Percentiles rank a stretch among this genome's conserved stretches.
Evolutionary conservation across 441 rosid species (phyloP).

Genomic region (Biscutella laevigata): DNA sequence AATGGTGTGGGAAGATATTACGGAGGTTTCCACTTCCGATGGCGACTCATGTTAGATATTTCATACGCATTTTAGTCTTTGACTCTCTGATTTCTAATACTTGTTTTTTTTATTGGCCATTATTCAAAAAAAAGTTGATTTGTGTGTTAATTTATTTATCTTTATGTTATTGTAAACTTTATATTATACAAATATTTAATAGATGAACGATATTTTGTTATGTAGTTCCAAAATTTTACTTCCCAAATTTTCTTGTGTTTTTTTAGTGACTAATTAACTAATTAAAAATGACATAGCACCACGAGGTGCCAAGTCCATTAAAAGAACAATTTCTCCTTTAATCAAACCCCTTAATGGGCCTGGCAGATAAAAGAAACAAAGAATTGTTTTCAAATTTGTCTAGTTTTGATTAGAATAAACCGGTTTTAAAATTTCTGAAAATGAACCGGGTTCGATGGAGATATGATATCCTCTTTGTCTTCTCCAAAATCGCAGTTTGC

Average conservation of each 20-base stretch:
- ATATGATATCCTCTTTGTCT: not conserved
- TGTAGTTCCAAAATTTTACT: too few species aligned
- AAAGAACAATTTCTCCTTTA: too few species aligned
- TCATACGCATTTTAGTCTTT: not conserved
- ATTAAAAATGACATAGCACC: too few species aligned
- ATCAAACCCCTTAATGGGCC: too few species aligned
- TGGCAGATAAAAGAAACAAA: not conserved
- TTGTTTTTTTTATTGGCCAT: not conserved
- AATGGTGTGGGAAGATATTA: slow-evolving; percentile 20
- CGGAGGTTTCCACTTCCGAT: not conserved
- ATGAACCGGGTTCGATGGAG: slow-evolving; percentile 1
- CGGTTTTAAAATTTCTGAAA: not conserved
- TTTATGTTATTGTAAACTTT: too few species aligned
- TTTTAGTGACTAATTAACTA: too few species aligned
- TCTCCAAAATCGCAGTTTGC: slow-evolving; percentile 12
- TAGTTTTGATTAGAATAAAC: not conserved
- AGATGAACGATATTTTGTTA: too few species aligned
- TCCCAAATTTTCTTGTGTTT: too few species aligned
- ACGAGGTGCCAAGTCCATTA: too few species aligned
- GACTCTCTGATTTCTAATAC: not conserved
- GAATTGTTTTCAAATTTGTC: not conserved
- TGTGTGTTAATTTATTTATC: not conserved
- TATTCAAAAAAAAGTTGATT: not conserved
- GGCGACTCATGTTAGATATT: slow-evolving; percentile 1
- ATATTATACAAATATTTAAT: too few species aligned